Base-by-base conservation (phyloP, 31 red algal genomes). In the Odonthalia washingtoniensis region DNA sequence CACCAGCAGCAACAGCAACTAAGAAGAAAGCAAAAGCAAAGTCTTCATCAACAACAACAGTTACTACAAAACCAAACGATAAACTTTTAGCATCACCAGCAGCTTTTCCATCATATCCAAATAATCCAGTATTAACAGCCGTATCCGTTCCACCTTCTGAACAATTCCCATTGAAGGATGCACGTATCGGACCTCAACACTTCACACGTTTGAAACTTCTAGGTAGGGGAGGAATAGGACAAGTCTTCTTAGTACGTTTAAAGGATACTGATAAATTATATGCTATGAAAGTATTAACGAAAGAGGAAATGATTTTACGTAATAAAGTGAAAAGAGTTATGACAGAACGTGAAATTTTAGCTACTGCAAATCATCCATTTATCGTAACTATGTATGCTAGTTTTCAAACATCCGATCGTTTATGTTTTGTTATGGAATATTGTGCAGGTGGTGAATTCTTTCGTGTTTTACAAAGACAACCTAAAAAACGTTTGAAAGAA, bases 351-450 rank as follows among this genome's bases (percentile, higher is more conserved):
- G 90, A 95, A 66, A 95, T 98, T 75, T 76, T 98, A 31, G 89
- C 92, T 17, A 93, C 93, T 14, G 93, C 88, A 6, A 93, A 98
- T 70, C 96, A 98, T 83, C 96, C 96, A 9, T 98, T 98, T 61
- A 93, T 98, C 61, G 89, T 98, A 43, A 98, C 89, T 40, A 95
- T 98, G 93, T 95, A 94, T 69, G 94, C 96, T 24, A 87, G 85
- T n/a, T 98, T 98, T 84, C 96, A 98, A 77, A 95, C 93, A 16
- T 77, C 75, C 45, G 77, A 85, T 46, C 84, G 96, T 18, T 82
- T 98, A 17, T 98, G 84, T 45, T 94, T 98, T 65, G 87, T 98
- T 70, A 98, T 95, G 88, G 96, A 98, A 57, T 98, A 95, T 68
- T 89, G 84, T 37, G 86, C 85, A 3, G 96, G 96, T 3, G 96